Conservation (phyloP, 2,329 filamentous ascomycete species). For the Diplocarpon mali region DNA sequence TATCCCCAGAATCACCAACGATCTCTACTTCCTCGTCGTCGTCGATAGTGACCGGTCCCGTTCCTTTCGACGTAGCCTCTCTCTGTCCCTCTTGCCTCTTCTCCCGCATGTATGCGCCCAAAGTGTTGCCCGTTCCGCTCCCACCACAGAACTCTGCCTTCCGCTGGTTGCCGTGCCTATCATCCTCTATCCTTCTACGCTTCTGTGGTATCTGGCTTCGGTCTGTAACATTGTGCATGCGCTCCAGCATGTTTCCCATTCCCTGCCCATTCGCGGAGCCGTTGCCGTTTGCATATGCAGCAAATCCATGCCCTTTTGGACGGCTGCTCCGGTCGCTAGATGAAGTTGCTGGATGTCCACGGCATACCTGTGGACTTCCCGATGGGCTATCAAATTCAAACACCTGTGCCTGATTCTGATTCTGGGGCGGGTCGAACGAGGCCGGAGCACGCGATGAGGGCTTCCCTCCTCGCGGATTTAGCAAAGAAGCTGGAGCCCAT, state of each 20-base stretch:
- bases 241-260: slow-evolving; percentile 57
- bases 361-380: slow-evolving; percentile 4
- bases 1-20: slow-evolving; percentile 47
- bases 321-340: neutral
- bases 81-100: slow-evolving; percentile 36
- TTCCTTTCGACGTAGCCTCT: slow-evolving; percentile 23
- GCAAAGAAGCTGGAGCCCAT: slow-evolving; percentile 33
- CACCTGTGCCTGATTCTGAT: slow-evolving; percentile 1
- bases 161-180: slow-evolving; percentile 31
- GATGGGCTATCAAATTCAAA: slow-evolving; percentile 27
- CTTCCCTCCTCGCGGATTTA: slow-evolving; percentile 31
- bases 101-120: slow-evolving; percentile 58
- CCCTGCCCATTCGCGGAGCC: slow-evolving; percentile 27
- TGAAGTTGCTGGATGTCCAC: too few species aligned
- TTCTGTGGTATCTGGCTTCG: slow-evolving; percentile 54
- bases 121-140: slow-evolving; percentile 39
- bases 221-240: slow-evolving; percentile 62
- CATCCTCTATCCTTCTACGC: slow-evolving; percentile 46
- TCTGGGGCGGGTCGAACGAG: slow-evolving; percentile 1
- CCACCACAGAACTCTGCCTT: slow-evolving; percentile 35
- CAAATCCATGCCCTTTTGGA: slow-evolving; percentile 13
- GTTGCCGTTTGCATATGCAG: slow-evolving; percentile 15
- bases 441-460: too few species aligned
- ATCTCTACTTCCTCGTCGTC: slow-evolving; percentile 48
- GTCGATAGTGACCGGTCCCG: slow-evolving; percentile 30